Base-by-base conservation (phyloP, 2,329 filamentous ascomycete species). In the Aspergillus unguis region DNA sequence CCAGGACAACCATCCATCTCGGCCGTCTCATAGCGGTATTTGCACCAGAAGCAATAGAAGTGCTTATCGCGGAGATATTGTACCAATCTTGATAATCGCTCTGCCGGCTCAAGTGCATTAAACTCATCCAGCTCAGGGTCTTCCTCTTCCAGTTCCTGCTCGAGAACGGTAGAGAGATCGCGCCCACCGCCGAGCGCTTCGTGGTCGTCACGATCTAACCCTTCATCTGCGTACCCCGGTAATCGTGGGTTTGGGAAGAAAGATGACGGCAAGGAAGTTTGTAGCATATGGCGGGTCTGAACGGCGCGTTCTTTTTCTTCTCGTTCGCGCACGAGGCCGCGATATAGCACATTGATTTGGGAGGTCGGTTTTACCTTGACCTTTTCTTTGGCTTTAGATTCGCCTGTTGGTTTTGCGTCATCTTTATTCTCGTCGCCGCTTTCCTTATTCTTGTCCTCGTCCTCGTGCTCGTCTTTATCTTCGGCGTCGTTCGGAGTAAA, bases 41-140 rank as follows among this genome's bases (percentile, higher is more conserved):
- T 97, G 73, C 94, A 99, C 88, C 92, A 99, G 68, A 96, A 96
- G 74, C 94, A 99, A 68, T 99, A 99, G 41, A 79, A 73, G 65
- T 90, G 83, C 65, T 81, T 81, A 44, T 84, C 77, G 35, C 94
- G 81, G 49, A 99, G 70, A 70, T 88, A 85, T 17, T 74, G 69
- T 7, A 96, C 80, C 10, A 95, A 70, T 60, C 77, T 83, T 6
- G 76, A 73, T 56, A 97, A 72, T 59, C 84, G 82, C 62, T 95
- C 87, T 1, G 75, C 75, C 1, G 84, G 77, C 25, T 85, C 81
- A 41, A 92, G 74, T 1, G 80, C 81, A 63, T 91, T 85, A 63
- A 95, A 96, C 52, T 83, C 85, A 28, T 92, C 85, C 52, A 97
- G 73, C 68, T 96, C 91, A 4, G 80, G 68, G 62, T 96, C 86